Evolutionary conservation across 768 basidiomycete genomes (phyloP), one percentile per base, ranked within the genome.

Genomic region (Agaricus subrufescens): DNA sequence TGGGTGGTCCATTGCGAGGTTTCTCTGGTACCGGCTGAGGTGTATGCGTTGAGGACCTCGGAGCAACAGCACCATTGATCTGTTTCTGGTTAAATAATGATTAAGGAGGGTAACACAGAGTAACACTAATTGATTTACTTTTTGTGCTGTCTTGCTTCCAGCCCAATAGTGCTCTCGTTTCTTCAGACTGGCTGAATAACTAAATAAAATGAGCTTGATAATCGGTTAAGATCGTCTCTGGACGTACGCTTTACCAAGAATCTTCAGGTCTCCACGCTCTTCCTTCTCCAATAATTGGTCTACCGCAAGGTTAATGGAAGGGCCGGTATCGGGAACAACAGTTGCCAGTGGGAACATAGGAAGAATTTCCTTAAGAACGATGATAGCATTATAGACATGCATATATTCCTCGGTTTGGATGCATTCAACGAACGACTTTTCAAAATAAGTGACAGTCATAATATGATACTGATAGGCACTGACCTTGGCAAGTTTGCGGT

Each of bases 301-400:
- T 60, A 95, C 81, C 4, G 83, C 80, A 23, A 67, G 68, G 61
- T 85, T 79, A 44, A 93, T 76, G 40, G 69, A 71, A 9, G 73
- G 64, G 11, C 87, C 90, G 40, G 40, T 42, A 27, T 76, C 73
- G 52, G 77, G 80, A 44, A 72, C 72, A 39, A 86, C 81, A 10
- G 82, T 71, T 15, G 84, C 80, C 9, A 89, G 66, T 27, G 96
- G 96, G 72, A 97, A 97, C 49, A 91, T 87, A 1, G 91, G 87
- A 30, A 94, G 78, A 23, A 98, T 83, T 68, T 97, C 92, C 65
- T 94, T 92, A 60, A 97, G 77, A 29, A 99, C 86, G 39, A 95
- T 83, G 69, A 98, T 90, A n/a, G 92, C 82, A 66, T 99, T 99
- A 70, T 96, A 95, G 52, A 98, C 91, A 63, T 94, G 94, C 90